These are phyloP conservation scores for Fusarium equiseti DNA, from an alignment of 2,329 filamentous ascomycete species.

Conservation along the genomic window DNA sequence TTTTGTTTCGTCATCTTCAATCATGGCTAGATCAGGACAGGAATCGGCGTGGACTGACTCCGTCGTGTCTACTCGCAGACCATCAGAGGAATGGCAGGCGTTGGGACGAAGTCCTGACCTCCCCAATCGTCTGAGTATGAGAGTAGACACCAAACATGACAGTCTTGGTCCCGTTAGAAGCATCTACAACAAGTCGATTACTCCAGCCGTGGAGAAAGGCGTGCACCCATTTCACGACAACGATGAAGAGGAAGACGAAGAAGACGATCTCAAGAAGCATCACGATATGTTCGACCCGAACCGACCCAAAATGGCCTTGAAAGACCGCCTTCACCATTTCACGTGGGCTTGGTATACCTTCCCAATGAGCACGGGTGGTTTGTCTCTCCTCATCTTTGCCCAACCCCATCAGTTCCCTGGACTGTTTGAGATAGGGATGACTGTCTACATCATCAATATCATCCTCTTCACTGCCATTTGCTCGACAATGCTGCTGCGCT, in stretches of 20 bases:
- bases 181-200: slow-evolving; percentile 1
- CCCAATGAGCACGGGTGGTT: not conserved
- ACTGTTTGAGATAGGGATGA: not conserved
- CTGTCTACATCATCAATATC: slow-evolving; percentile 8
- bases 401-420: slow-evolving; percentile 1
- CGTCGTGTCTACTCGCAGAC: slow-evolving; percentile 7
- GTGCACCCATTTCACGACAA: not conserved
- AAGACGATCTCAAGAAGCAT: not conserved
- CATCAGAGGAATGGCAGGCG: not conserved
- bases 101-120: not conserved
- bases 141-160: not conserved
- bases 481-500: not conserved
- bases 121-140: not conserved
- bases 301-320: slow-evolving; percentile 11
- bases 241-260: not conserved
- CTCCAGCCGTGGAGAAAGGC: slow-evolving; percentile 6
- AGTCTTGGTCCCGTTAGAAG: not conserved
- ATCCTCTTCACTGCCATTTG: not conserved
- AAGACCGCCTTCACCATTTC: slow-evolving; percentile 7
- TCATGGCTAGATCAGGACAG: not conserved
- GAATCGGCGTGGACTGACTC: slow-evolving; percentile 7
- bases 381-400: slow-evolving; percentile 8
- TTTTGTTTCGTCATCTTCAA: not conserved
- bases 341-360: slow-evolving; percentile 6
- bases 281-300: slow-evolving; percentile 14